A percentile compares a stretch with the other conserved stretches of the same genome.
phyloP scores from a whole-genome alignment of 139 green algal genomes.

The Marvania coccoides region DNA sequence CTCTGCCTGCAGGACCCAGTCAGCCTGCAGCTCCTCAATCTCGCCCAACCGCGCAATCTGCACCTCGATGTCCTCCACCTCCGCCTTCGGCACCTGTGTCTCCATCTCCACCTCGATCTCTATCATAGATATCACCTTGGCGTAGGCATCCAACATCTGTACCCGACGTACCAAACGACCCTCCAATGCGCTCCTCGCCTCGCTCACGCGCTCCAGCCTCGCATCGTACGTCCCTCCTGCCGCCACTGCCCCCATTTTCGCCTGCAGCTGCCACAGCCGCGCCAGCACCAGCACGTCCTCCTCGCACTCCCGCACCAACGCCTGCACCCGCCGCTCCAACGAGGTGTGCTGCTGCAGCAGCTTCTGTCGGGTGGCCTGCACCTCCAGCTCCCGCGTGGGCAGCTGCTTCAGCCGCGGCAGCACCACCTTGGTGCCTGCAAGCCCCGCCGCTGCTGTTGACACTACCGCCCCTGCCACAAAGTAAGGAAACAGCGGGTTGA shows the following conservation, averaged over 20 bases:
- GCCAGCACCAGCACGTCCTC: constrained; percentile 79
- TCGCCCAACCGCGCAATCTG: constrained; percentile 67
- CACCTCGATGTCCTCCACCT: constrained; percentile 63
- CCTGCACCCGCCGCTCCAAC: constrained; percentile 27
- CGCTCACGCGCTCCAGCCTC: constrained; percentile 55
- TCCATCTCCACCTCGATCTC: constrained; percentile 93
- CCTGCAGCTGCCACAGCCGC: constrained; percentile 79
- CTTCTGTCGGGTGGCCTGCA: constrained; percentile 61
- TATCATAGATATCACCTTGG: constrained; percentile 69
- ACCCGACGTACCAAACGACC: constrained; percentile 43
- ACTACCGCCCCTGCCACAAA: constrained; percentile 43
- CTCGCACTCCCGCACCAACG: constrained; percentile 35
- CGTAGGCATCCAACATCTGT: constrained; percentile 74
- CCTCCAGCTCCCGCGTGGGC: constrained; percentile 33
- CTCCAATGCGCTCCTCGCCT: constrained; percentile 59
- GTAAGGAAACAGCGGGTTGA: constrained; percentile 67
- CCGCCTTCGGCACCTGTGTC: constrained; percentile 45
- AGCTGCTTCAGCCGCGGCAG: constrained; percentile 79
- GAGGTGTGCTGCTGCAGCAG: constrained; percentile 59
- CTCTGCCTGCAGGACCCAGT: constrained; percentile 64
- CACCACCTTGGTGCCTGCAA: constrained; percentile 48
- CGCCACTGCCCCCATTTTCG: constrained; percentile 77
- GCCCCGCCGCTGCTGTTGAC: constrained; percentile 15
- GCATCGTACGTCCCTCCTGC: constrained; percentile 38
- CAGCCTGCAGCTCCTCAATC: constrained; percentile 69